A percentile compares a stretch with the other conserved stretches of the same genome.
Conservation (phyloP, 208 protist genomes). For the Kentomonas sorsogonicus region DNA sequence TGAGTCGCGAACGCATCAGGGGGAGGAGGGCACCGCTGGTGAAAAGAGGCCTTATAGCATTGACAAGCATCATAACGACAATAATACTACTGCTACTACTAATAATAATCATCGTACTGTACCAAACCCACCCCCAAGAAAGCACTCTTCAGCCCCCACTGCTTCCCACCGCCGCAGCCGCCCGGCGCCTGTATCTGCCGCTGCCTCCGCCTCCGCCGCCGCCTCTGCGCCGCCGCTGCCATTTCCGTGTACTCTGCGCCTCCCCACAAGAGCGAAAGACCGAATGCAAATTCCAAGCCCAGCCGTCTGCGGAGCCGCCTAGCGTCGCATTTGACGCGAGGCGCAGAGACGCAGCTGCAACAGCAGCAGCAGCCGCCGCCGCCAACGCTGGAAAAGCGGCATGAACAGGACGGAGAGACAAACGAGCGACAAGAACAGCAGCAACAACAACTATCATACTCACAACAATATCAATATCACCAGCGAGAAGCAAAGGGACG, state of each 20-base stretch:
- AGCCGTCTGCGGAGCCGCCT: background rate
- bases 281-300: background rate
- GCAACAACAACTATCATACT: background rate
- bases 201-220: too few relatives aligned
- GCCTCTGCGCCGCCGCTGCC: too few relatives aligned
- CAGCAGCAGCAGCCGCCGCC: background rate
- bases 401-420: background rate
- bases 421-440: background rate
- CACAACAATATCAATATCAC: background rate
- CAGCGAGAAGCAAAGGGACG: background rate
- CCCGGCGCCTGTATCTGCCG: too few relatives aligned
- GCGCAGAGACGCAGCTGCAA: background rate
- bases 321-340: background rate
- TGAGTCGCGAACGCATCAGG: too few relatives aligned
- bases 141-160: too few relatives aligned
- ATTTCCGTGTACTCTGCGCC: background rate
- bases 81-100: too few relatives aligned
- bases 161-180: too few relatives aligned
- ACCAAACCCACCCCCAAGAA: too few relatives aligned
- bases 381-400: background rate
- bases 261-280: background rate
- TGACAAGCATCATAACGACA: too few relatives aligned
- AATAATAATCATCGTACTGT: too few relatives aligned
- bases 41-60: too few relatives aligned
- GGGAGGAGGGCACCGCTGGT: too few relatives aligned